Base-by-base conservation (phyloP, 805 yeast species). In the Starmerella gropengiesseri region DNA sequence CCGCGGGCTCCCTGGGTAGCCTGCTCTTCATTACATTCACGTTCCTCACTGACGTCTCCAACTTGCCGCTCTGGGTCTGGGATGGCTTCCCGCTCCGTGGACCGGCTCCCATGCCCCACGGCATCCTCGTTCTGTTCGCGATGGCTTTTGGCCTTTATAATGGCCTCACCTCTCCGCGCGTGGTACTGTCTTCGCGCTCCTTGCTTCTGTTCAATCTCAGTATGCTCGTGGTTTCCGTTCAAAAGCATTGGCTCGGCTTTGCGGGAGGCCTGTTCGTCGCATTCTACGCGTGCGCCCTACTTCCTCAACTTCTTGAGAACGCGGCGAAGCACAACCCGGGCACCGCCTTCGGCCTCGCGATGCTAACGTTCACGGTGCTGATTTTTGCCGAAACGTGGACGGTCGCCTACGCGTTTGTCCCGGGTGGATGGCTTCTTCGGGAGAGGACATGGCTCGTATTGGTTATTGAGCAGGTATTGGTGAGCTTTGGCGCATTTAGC, bases 391-490 rank as follows among this genome's bases (percentile, higher is more conserved):
- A 86, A 60, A 94, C 89, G 39, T 89, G 97, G 97, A 79, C 81
- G 32, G 97, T 91, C 35, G 98, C 98, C 0, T 91, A 91, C 61
- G 97, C 98, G 0, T 91, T 91, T 65, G 98, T 91, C 36, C 98
- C 98, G 9, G 87, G 84, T 47, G 98, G 98, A 7, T 78, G 80
- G 58, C 47, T 81, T 18, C 67, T 91, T 40, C 74, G 98, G 57
- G 98, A 91, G 62, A 74, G 95, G 60, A 79, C 91, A 1, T 94
- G 85, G 60, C 61, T 81, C 35, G 73, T 91, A 2, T 61, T 86
- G 33, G 71, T 71, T 5, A 48, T 65, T 7, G 75, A 91, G 13
- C 74, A 78, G 35, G 49, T 61, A 0, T 57, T 71, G 35, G 63
- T 84, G 20, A 68, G 73, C 2, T 47, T 68, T 6, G 89, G 89